Evolutionary conservation across 345 rosid species (phyloP), one percentile per base, ranked within the genome.

Genomic region (Bruguiera sexangula): DNA sequence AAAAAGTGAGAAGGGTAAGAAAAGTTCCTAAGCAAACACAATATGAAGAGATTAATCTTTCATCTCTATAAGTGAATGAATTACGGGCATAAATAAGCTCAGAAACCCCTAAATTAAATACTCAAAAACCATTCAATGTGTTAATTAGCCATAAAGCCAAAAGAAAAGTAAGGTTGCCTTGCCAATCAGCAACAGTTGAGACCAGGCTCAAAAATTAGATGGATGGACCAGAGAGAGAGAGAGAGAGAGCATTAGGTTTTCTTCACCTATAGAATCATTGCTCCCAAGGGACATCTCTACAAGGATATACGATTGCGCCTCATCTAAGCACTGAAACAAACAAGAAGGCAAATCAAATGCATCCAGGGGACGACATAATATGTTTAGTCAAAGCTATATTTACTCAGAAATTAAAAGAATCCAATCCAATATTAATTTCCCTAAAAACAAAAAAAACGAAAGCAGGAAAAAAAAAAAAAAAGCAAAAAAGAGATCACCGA

Each of bases 241-340:
- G 5, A 32, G 5, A 32, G 36, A 32, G 6, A 32, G 36, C 6
- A 6, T 87, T 57, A 82, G 27, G 71, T 21, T 0, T 22, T 87
- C 89, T 60, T 79, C 85, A 70, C 80, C 78, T 27, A 54, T 30
- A 8, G 86, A 82, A 77, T 84, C 32, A 31, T 6, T 4, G 32
- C 32, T 31, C 73, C 85, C 85, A 22, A 63, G 36, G 60, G 73
- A 86, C 79, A 97, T 84, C 76, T 88, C 93, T 60, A 87, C 86
- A 9, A 27, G 29, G 29, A 27, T 2, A 0, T 92, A 80, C 29
- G 29, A 34, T 62, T 94, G 93, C 80, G 88, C 88, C 82, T 89
- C 96, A 81, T 91, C 98, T 67, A 94, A 87, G 74, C 73, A 71
- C 2, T 7, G 37, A 34, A 34, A 7, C 37, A 34, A 34, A 72